phyloP scores from a whole-genome alignment of 495 filamentous ascomycete species.

The Paragyromitra xinjiangensis region DNA sequence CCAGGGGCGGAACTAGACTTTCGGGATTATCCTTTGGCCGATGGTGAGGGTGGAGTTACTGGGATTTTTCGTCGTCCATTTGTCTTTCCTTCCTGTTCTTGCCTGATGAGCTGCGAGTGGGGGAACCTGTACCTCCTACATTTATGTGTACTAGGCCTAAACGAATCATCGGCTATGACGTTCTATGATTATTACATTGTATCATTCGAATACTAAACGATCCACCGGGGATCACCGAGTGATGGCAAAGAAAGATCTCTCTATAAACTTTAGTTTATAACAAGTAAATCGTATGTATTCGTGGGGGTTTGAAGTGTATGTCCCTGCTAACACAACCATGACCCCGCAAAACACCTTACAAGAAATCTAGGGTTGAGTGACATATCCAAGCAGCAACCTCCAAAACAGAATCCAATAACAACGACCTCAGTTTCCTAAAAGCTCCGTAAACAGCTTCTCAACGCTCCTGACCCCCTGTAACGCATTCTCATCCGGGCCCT shows the following conservation, averaged over 20 bases:
- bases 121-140: too few relatives aligned
- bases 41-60: too few relatives aligned
- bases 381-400: background rate
- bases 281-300: background rate
- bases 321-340: background rate
- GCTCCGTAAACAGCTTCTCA: constrained; percentile 72
- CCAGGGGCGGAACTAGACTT: too few relatives aligned
- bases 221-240: background rate
- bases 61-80: too few relatives aligned
- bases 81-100: too few relatives aligned
- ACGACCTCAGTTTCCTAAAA: constrained; percentile 57
- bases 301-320: background rate
- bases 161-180: background rate
- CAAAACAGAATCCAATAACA: background rate
- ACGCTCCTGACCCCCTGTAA: constrained; percentile 79
- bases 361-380: background rate
- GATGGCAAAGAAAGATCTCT: background rate
- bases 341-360: background rate
- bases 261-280: background rate
- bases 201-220: background rate
- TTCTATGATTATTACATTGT: background rate
- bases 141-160: too few relatives aligned
- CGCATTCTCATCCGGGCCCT: constrained; percentile 87
- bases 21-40: too few relatives aligned
- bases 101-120: too few relatives aligned